A percentile compares a stretch with the other conserved stretches of the same genome.
These are phyloP conservation scores for Vitis rupestris DNA, from an alignment of 164 flowering plant species.

Conservation along the genomic window DNA sequence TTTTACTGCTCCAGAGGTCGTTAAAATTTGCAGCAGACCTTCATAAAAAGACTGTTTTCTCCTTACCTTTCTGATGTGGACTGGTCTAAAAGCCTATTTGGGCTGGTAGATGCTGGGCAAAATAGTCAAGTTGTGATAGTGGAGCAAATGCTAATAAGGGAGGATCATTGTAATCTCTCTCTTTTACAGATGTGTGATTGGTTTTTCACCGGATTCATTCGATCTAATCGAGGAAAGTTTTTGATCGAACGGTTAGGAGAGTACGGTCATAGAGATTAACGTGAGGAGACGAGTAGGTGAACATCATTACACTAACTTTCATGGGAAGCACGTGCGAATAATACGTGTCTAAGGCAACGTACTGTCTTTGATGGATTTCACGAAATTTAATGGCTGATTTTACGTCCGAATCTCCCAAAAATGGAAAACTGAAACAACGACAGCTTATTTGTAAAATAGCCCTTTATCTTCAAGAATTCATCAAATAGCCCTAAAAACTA, in stretches of 20 bases:
- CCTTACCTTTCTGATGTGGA: neutral
- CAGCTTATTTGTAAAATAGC: no score
- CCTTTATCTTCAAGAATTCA: no score
- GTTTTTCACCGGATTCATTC: no score
- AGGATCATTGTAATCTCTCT: no score
- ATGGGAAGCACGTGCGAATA: neutral
- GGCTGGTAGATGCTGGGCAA: neutral
- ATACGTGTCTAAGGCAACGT: neutral
- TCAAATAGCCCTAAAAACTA: no score
- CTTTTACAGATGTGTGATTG: no score
- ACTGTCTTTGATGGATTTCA: neutral
- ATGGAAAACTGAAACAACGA: no score
- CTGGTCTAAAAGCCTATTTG: no score
- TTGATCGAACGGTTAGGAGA: no score
- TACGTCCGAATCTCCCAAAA: neutral
- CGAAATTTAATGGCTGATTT: conserved; percentile 1
- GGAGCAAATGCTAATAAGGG: no score
- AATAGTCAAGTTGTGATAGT: neutral
- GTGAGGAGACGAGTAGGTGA: neutral
- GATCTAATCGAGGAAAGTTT: no score
- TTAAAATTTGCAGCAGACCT: neutral
- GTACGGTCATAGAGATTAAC: no score
- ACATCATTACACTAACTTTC: neutral
- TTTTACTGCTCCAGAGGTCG: neutral
- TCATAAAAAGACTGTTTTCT: neutral